phyloP scores from a whole-genome alignment of 345 rosid genomes.

The Angophora floribunda region DNA sequence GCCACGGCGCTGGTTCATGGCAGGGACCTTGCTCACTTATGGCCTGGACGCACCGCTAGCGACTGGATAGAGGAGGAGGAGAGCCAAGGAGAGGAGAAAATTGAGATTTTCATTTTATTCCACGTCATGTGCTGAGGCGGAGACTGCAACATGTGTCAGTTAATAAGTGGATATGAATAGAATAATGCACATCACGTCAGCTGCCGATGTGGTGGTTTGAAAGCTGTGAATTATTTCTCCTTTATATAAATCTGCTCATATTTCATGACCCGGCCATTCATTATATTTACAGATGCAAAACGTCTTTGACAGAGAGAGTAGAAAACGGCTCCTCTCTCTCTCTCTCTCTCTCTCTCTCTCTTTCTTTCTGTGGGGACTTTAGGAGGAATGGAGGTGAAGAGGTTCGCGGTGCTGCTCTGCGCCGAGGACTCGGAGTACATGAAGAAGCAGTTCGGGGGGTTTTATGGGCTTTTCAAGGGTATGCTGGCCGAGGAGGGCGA shows the following conservation, averaged over 20 bases:
- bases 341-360: not conserved
- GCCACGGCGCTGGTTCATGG: rapidly evolving
- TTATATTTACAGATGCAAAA: too few species aligned
- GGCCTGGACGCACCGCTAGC: not conserved
- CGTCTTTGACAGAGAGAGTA: not conserved
- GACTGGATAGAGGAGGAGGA: not conserved
- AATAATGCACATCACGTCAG: not conserved
- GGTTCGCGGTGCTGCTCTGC: constrained; percentile 51
- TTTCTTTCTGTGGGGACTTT: not conserved
- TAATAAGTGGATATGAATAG: not conserved
- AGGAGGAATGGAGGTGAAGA: constrained; percentile 14
- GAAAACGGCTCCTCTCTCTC: not conserved
- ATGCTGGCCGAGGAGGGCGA: constrained; percentile 59
- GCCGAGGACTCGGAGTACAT: constrained; percentile 65
- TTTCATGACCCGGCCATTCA: not conserved
- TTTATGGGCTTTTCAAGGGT: constrained; percentile 37
- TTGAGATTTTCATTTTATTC: too few species aligned
- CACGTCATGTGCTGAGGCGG: not conserved
- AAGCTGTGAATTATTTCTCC: not conserved
- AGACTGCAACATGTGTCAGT: not conserved
- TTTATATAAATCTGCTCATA: not conserved
- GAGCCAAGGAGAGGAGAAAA: not conserved
- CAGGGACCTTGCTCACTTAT: not conserved
- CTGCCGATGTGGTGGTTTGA: not conserved
- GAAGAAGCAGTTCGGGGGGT: constrained; percentile 43